Base-by-base conservation (phyloP, 441 rosid species). In the Gossypium davidsonii region DNA sequence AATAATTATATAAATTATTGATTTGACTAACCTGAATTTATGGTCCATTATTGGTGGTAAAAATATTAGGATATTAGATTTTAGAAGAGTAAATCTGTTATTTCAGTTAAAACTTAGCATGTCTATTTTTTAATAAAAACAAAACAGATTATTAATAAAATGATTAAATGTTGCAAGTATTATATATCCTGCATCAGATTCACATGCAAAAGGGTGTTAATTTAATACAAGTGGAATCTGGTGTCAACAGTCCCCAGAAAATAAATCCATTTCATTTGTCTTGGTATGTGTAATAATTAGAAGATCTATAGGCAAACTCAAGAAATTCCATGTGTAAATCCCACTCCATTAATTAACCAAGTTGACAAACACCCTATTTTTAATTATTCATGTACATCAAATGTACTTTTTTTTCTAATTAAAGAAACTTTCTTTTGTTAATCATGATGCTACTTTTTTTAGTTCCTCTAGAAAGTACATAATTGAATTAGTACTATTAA, bases 191-290 rank as follows among this genome's bases (percentile, higher is more conserved):
- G 31, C 5, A 28, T 28, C 4, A 7, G 26, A 55, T 55, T 18
- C 46, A 61, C 76, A 49, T 66, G 73, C 18, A 12, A 1, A 7
- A 20, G 20, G 10, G 9, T 55, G 34, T 77, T 31, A 7, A 60
- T 66, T 73, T 67, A 77, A 37, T 72, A 72, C 76, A 76, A 66
- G 1, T 76, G 74, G 70, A 48, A 34, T 72, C 25, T 25, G 73
- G 23, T 65, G 2, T 15, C 6, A n/a, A 51, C 31, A 28, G 31
- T 28, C 31, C 31, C 31, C 31, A 28, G 31, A 77, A 77, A 66
- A 3, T 77, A 63, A 37, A 37, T 59, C 52, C 20, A 10, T 42
- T 42, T 9, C 10, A 7, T 28, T 4, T 42, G 49, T 44, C 49
- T 8, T 44, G 49, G 49, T 44, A 9, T 11, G 12, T 44, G 49